Conservation (phyloP, 2,329 filamentous ascomycete genomes). For the Metarhizium brunneum region DNA sequence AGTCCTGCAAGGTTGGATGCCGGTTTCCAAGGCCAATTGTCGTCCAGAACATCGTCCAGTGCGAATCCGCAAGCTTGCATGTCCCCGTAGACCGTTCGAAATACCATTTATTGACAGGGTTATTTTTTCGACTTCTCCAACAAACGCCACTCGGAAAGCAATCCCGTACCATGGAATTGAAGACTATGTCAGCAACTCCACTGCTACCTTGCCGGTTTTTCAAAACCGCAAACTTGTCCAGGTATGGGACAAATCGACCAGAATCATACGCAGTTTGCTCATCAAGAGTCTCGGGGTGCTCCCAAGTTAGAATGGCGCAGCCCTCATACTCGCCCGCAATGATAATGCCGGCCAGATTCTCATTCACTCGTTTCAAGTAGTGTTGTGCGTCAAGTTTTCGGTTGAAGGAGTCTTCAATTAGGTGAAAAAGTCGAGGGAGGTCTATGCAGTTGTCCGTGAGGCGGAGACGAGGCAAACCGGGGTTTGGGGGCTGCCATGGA, state of each 20-base stretch:
- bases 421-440: conserved; percentile 67
- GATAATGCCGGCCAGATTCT: conserved; percentile 81
- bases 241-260: conserved; percentile 72
- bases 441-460: conserved; percentile 77
- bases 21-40: conserved; percentile 54
- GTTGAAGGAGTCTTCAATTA: conserved; percentile 91
- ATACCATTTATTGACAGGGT: conserved; percentile 99
- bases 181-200: conserved; percentile 90
- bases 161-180: conserved; percentile 85
- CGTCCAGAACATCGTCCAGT: conserved; percentile 99
- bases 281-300: conserved; percentile 55
- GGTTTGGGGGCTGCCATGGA: conserved; percentile 59
- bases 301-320: conserved; percentile 91
- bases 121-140: conserved; percentile 83
- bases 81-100: conserved; percentile 83
- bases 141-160: conserved; percentile 86
- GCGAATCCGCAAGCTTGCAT: conserved; percentile 68
- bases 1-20: conserved; percentile 51
- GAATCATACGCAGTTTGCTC: conserved; percentile 45
- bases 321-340: conserved; percentile 96
- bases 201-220: conserved; percentile 81
- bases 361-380: conserved; percentile 73
- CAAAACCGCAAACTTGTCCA: conserved; percentile 95
- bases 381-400: conserved; percentile 74
- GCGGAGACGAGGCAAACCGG: conserved; percentile 50